phyloP scores from a whole-genome alignment of 129 eudicot species.

The Mikania micrantha region DNA sequence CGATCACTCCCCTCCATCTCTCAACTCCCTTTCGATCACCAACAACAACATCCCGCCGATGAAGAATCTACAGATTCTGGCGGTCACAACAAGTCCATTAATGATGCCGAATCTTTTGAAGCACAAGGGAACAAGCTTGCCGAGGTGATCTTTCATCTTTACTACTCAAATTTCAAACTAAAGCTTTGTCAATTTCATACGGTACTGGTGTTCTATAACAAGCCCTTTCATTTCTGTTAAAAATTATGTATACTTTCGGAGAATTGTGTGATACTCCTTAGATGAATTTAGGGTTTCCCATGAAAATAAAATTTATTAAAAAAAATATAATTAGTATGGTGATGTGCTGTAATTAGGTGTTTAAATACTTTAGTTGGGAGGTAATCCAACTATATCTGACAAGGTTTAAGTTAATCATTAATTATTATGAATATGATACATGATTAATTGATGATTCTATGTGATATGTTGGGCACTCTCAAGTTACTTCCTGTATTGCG shows the following conservation, averaged over 20 bases:
- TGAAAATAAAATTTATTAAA: too few relatives aligned
- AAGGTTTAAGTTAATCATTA: too few relatives aligned
- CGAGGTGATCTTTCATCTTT: conserved; percentile 50
- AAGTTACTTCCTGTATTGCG: too few relatives aligned
- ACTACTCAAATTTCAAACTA: background rate
- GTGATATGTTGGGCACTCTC: too few relatives aligned
- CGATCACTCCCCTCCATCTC: conserved; percentile 24
- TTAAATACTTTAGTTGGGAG: too few relatives aligned
- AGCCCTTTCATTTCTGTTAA: background rate
- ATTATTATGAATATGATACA: too few relatives aligned
- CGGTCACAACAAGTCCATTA: background rate
- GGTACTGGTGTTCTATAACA: background rate
- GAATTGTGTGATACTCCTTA: background rate
- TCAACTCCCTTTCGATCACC: conserved; percentile 44
- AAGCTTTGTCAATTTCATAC: background rate
- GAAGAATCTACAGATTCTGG: conserved; percentile 5
- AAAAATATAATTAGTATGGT: too few relatives aligned
- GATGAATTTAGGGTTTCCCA: background rate
- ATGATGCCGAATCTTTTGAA: conserved; percentile 41
- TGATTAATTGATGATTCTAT: too few relatives aligned
- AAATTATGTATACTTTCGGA: background rate
- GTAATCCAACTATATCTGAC: too few relatives aligned
- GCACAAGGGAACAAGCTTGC: conserved; percentile 65
- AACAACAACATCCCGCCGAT: background rate
- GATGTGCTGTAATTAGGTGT: too few relatives aligned